Evolutionary conservation across 2,329 filamentous ascomycete species (phyloP), one percentile per base, ranked within the genome.

Genomic region (Truncatella angustata): DNA sequence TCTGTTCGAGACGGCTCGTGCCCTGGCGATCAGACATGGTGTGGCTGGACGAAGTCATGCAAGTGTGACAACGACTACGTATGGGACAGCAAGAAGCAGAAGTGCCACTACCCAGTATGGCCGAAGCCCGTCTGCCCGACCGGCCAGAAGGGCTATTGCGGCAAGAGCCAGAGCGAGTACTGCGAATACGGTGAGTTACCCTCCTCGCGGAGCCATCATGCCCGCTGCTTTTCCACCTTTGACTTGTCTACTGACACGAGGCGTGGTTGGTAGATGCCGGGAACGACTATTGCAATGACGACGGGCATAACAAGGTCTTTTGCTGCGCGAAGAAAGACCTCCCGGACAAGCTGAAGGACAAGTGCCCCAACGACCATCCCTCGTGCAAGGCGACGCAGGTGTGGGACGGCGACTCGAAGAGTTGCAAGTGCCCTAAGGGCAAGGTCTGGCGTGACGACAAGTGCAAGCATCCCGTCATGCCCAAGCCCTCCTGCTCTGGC

Each of bases 381-480:
- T 9, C 10, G 20, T 44, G 40, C 21, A 20, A n/a, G 18, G 5
- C 2, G 12, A 26, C 18, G 5, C 6, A 23, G 40, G 10, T 21
- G 3, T 49, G 46, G 46, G 14, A 49, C 30, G n/a, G n/a, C 21
- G 24, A 39, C 11, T 10, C 10, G 4, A 49, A 39, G 20, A 37
- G 34, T 18, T 49, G 46, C 21, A 23, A 39, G 46, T 49, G 46
- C 18, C 46, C 46, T 1, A 24, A 49, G 32, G 46, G 46, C 16
- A 49, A 49, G 20, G 18, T 37, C 16, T 49, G 46, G 46, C n/a
- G 32, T 7, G 46, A 49, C 32, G 39, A 49, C 46, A 36, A 26
- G n/a, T 49, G 46, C 34, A 36, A 39, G 21, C 3, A 37, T n/a
- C 10, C 9, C 7, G 16, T 18, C 14, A 49, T 49, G 32, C 30